These are phyloP conservation scores for Aspergillus pseudoviridinutans DNA, from an alignment of 2,329 filamentous ascomycete species.

Conservation along the genomic window DNA sequence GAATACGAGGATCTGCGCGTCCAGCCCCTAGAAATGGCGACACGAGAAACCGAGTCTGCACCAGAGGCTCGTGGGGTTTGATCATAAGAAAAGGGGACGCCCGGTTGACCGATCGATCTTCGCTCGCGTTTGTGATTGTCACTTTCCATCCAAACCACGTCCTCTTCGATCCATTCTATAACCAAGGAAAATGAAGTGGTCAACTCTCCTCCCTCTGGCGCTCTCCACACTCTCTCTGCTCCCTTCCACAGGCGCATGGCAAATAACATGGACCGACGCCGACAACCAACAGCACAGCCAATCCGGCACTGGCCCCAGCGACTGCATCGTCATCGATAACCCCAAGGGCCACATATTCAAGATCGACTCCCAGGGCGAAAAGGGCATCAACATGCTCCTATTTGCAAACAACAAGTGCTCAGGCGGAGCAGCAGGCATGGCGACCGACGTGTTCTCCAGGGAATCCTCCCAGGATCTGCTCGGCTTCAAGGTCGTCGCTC, in stretches of 20 bases:
- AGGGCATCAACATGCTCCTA: conserved; percentile 11
- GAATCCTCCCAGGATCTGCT: conserved; percentile 2
- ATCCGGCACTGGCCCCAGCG: conserved; percentile 7
- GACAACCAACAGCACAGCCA: conserved; percentile 3
- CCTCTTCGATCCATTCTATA: neutral
- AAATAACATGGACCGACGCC: conserved; percentile 7
- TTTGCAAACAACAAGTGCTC: conserved; percentile 7
- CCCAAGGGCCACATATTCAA: conserved; percentile 9
- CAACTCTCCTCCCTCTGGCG: conserved; percentile 2
- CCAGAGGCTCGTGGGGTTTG: neutral
- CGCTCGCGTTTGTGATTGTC: neutral
- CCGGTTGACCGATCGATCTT: neutral
- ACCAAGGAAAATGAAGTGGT: conserved; percentile 6
- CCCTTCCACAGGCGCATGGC: conserved; percentile 5
- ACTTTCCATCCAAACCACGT: neutral
- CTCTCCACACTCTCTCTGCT: conserved; percentile 1
- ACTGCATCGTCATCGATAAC: conserved; percentile 9
- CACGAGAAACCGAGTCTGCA: neutral
- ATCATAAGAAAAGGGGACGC: neutral
- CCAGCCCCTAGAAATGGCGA: neutral
- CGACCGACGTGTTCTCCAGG: conserved; percentile 7
- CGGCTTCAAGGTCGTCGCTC: conserved; percentile 10
- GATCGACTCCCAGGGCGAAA: conserved; percentile 8
- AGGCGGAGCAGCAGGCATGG: conserved; percentile 3
- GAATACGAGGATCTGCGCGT: neutral